Percentiles rank a stretch among this genome's conserved stretches.
These are phyloP conservation scores for Backusella mclennaniae DNA, from an alignment of 192 early-diverging fungal genomes.

Conservation along the genomic window DNA sequence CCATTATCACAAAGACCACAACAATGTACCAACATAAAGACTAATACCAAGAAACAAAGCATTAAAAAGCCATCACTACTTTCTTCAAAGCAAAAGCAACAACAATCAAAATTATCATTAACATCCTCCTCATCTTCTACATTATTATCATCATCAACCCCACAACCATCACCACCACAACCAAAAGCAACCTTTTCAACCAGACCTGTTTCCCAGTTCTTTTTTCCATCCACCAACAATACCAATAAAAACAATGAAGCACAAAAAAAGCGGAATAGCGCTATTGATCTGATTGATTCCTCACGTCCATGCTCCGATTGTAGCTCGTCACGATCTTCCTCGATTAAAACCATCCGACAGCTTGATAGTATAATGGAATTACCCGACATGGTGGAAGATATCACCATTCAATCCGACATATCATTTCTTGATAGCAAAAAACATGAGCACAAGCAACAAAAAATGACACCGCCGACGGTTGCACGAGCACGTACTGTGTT, in stretches of 20 bases:
- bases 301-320: not conserved
- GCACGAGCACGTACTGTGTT: constrained; percentile 15
- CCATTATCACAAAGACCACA: not conserved
- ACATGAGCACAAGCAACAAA: not conserved
- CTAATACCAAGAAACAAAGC: not conserved
- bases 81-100: not conserved
- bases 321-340: constrained; percentile 6
- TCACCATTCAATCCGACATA: constrained; percentile 8
- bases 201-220: constrained; percentile 12
- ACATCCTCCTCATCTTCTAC: not conserved
- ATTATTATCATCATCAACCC: not conserved
- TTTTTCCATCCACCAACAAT: not conserved
- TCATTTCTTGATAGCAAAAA: not conserved
- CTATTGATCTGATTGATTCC: not conserved
- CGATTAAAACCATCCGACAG: not conserved
- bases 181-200: constrained; percentile 2
- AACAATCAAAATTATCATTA: not conserved
- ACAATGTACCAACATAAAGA: not conserved
- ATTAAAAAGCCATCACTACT: not conserved
- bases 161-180: not conserved
- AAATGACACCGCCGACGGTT: not conserved
- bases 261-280: not conserved
- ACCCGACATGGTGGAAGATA: not conserved
- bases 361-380: not conserved
- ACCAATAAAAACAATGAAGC: not conserved